Percentiles rank a stretch among this genome's conserved stretches.
These are phyloP conservation scores for Salisapilia sapeloensis DNA, from an alignment of 352 stramenopile species.

Conservation along the genomic window DNA sequence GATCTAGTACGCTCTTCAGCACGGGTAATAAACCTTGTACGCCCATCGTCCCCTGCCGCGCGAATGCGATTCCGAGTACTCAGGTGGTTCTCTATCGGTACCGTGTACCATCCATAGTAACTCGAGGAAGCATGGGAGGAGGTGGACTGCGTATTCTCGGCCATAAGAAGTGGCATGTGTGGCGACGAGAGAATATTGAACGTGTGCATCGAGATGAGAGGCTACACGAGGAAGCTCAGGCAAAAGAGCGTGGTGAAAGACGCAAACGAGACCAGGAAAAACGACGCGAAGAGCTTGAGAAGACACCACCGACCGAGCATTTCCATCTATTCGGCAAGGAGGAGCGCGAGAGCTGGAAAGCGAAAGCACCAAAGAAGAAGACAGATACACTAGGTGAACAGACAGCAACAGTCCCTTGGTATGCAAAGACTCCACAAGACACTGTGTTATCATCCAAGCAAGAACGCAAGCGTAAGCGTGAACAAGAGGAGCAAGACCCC, in stretches of 20 bases:
- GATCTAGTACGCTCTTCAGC: constrained; percentile 56
- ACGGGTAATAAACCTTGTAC: constrained; percentile 35
- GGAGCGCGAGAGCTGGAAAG: constrained; percentile 1
- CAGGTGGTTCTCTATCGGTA: too few species aligned
- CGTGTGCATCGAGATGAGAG: constrained; percentile 51
- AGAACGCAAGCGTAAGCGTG: constrained; percentile 17
- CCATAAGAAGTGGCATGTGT: constrained; percentile 79
- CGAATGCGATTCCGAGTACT: too few species aligned
- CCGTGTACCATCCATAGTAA: too few species aligned
- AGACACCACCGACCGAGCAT: constrained; percentile 4
- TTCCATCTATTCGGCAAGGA: constrained; percentile 26
- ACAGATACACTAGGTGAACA: constrained; percentile 18
- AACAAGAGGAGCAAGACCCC: constrained; percentile 5
- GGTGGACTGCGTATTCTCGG: constrained; percentile 43
- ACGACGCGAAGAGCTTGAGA: constrained; percentile 11
- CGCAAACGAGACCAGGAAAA: constrained; percentile 12
- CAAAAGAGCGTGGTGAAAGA: constrained; percentile 7
- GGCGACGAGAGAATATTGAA: constrained; percentile 70
- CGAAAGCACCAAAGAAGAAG: neutral
- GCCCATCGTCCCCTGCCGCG: constrained; percentile 23
- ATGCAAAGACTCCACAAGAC: constrained; percentile 8
- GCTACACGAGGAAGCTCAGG: constrained; percentile 16
- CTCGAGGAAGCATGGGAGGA: constrained; percentile 33
- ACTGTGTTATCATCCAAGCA: constrained; percentile 2
- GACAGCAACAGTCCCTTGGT: constrained; percentile 20